These are phyloP conservation scores for Amanita pallidorosea DNA, from an alignment of 768 basidiomycete species.

Conservation along the genomic window DNA sequence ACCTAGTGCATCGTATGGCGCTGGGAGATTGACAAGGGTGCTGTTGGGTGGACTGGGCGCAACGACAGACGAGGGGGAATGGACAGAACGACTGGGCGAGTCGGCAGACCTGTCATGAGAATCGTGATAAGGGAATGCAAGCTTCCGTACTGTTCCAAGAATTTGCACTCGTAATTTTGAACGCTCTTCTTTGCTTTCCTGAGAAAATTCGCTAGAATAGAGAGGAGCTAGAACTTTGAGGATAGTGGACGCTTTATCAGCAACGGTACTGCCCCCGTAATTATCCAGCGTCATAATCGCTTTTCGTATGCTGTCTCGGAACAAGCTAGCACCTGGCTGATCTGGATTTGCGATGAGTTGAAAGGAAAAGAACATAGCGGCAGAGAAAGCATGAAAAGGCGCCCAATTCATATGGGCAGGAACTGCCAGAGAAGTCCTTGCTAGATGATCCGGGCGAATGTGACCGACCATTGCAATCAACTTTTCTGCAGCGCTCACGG, in stretches of 20 bases:
- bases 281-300: slow-evolving; percentile 57
- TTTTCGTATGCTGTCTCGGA: slow-evolving; percentile 66
- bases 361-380: slow-evolving; percentile 89
- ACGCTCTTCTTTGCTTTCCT: slow-evolving; percentile 34
- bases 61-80: slow-evolving; percentile 48
- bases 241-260: slow-evolving; percentile 67
- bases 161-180: slow-evolving; percentile 54
- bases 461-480: slow-evolving; percentile 71
- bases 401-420: slow-evolving; percentile 81
- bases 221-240: slow-evolving; percentile 62
- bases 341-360: slow-evolving; percentile 74
- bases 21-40: slow-evolving; percentile 23
- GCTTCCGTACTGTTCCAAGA: slow-evolving; percentile 56
- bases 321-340: slow-evolving; percentile 67
- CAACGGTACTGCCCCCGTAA: slow-evolving; percentile 51
- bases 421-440: slow-evolving; percentile 56
- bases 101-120: slow-evolving; percentile 14
- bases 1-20: slow-evolving; percentile 24
- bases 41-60: slow-evolving; percentile 45
- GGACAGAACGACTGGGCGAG: slow-evolving; percentile 37
- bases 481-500: slow-evolving; percentile 67
- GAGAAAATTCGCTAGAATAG: slow-evolving; percentile 55
- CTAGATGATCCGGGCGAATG: slow-evolving; percentile 65
- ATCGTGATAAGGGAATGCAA: slow-evolving; percentile 77
- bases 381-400: slow-evolving; percentile 76